Conservation (phyloP, 768 basidiomycete species). For the Tricholoma saponaceum region DNA sequence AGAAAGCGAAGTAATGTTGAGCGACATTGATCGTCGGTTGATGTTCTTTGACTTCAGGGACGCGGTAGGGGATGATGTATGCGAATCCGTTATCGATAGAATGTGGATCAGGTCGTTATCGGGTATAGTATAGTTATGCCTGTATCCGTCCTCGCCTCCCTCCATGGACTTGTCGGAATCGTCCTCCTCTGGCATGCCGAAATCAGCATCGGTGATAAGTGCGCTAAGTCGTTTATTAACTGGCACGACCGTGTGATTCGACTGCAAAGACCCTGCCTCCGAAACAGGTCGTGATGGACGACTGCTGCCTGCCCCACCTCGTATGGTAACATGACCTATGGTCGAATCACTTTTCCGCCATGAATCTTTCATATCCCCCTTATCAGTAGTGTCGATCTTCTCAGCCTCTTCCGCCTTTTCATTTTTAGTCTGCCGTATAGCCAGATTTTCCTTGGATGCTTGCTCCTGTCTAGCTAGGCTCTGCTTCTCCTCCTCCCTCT, state of each 20-base stretch:
- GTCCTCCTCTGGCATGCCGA: slow-evolving; percentile 58
- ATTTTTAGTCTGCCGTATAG: background rate
- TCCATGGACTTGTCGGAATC: slow-evolving; percentile 7
- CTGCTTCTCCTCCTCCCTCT: slow-evolving; percentile 2
- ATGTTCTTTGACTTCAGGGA: slow-evolving; percentile 38
- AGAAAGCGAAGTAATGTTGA: slow-evolving; percentile 40
- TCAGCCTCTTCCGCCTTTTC: slow-evolving; percentile 2
- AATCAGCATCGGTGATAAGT: slow-evolving; percentile 63
- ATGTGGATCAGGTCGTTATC: slow-evolving; percentile 9
- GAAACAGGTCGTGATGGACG: slow-evolving; percentile 71
- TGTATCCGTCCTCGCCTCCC: slow-evolving; percentile 1
- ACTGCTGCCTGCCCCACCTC: slow-evolving; percentile 43
- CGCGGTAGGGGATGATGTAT: slow-evolving; percentile 36
- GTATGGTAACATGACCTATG: slow-evolving; percentile 71
- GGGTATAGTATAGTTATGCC: slow-evolving; percentile 1
- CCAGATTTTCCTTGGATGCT: background rate
- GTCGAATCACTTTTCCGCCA: slow-evolving; percentile 85
- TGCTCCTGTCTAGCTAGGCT: background rate
- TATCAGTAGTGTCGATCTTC: slow-evolving; percentile 13
- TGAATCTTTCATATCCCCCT: slow-evolving; percentile 54
- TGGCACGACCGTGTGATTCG: slow-evolving; percentile 68
- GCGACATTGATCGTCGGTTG: slow-evolving; percentile 66
- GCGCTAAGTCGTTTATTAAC: slow-evolving; percentile 64
- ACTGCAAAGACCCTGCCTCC: slow-evolving; percentile 73
- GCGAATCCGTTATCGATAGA: slow-evolving; percentile 5